A percentile compares a stretch with the other conserved stretches of the same genome.
Evolutionary conservation across 106 monocot genomes (phyloP).

Genomic region (Dendrobium catenatum): DNA sequence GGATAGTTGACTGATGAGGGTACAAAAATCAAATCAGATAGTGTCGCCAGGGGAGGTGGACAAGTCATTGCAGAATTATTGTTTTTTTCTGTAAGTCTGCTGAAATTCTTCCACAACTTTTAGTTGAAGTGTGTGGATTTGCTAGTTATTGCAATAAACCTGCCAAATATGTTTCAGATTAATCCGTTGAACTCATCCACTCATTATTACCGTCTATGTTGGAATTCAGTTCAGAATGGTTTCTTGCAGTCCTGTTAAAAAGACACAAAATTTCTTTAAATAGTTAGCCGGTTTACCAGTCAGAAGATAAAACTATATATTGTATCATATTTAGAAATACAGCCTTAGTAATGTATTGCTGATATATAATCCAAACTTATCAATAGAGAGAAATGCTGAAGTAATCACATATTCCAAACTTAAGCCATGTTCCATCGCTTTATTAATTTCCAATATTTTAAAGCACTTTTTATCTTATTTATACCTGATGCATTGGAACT

Average conservation of each 20-base stretch:
- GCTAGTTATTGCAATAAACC: background rate
- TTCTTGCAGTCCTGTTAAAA: background rate
- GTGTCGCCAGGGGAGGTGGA: too few relatives aligned
- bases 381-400: background rate
- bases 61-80: background rate
- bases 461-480: background rate
- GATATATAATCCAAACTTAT: background rate
- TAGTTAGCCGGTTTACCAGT: background rate
- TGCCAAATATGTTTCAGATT: background rate
- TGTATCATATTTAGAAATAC: background rate
- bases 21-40: background rate
- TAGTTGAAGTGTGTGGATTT: background rate
- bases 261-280: too few relatives aligned
- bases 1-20: constrained; percentile 8
- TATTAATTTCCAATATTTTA: background rate
- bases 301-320: background rate
- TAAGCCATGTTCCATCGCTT: background rate
- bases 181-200: background rate
- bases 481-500: background rate
- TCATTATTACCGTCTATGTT: background rate
- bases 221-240: background rate
- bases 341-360: background rate
- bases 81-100: background rate
- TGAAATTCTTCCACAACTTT: background rate
- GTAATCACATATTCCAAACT: background rate